Conservation (phyloP, 129 eudicot genomes). For the Saussurea involucrata region DNA sequence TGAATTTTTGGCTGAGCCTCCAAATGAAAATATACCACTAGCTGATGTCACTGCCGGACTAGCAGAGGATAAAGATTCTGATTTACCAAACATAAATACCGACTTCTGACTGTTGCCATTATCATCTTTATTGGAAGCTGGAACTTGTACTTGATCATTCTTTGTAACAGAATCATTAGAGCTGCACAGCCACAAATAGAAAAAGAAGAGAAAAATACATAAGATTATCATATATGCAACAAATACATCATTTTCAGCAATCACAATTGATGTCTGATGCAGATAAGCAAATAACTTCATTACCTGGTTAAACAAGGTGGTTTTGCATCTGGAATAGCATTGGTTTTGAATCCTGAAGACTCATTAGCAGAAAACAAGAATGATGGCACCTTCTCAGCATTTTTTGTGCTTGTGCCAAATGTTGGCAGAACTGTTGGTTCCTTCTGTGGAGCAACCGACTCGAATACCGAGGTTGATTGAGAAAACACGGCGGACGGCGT, state of each 20-base stretch:
- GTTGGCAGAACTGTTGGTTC: constrained; percentile 27
- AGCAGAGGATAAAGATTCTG: constrained; percentile 21
- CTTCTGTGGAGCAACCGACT: constrained; percentile 16
- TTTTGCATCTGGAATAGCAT: constrained; percentile 18
- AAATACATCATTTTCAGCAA: constrained; percentile 9
- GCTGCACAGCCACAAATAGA: constrained; percentile 35
- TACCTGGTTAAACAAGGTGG: constrained; percentile 31
- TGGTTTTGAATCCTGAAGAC: constrained; percentile 10
- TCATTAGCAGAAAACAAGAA: constrained; percentile 21
- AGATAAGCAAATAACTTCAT: neutral
- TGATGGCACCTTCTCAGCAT: constrained; percentile 26
- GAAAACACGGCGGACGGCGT: constrained; percentile 16
- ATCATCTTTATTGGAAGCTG: constrained; percentile 22
- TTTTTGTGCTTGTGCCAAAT: constrained; percentile 30
- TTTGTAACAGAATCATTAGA: constrained; percentile 10
- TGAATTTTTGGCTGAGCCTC: constrained; percentile 20
- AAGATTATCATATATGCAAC: neutral
- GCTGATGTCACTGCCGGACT: constrained; percentile 17
- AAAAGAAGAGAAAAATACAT: neutral
- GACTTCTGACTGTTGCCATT: constrained; percentile 19
- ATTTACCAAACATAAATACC: constrained; percentile 11
- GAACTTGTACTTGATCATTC: constrained; percentile 10
- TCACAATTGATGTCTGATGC: neutral
- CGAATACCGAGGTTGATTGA: constrained; percentile 20
- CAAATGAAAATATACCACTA: constrained; percentile 25